Evolutionary conservation across 2,329 filamentous ascomycete genomes (phyloP), one percentile per base, ranked within the genome.

Genomic region (Exserohilum rostratum): DNA sequence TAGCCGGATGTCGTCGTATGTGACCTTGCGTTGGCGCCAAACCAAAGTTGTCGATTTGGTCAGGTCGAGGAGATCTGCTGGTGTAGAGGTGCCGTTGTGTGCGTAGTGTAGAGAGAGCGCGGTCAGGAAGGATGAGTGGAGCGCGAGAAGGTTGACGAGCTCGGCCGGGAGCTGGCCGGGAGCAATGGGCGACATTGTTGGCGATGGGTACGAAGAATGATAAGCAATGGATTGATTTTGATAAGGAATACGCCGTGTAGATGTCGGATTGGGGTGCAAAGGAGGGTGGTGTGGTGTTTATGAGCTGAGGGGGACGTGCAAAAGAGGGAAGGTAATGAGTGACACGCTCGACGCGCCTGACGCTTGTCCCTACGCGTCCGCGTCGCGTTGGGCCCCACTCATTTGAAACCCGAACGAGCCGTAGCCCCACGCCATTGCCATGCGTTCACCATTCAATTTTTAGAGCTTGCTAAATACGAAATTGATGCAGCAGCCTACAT

Each of bases 21-120:
- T 77, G 34, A 82, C 79, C 50, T 72, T 74, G 7, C 80, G 76
- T 53, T 78, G 77, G 50, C 76, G 76, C 76, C 80, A 81, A 40
- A 75, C 73, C 29, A 76, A 69, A 6, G 79, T 76, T 39, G 79
- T 69, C 6, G 75, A 72, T 20, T 74, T 69, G 18, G 76, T 71
- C 27, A 82, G 60, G 18, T 69, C 64, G 20, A 69, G 61, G 18
- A 81, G 64, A 53, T 80, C 72, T 48, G 77, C 73, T n/a, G 79
- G 74, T 13, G 76, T 70, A 5, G 77, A 71, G 11, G 75, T 76
- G 42, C 78, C 79, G 53, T 81, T 80, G 62, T 82, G 80, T 17
- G 80, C 77, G 58, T 78, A 80, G 60, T 82, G 78, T 25, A 82
- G 68, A 5, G 79, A 78, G 11, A 82, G 69, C n/a, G 80, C 77